These are phyloP conservation scores for Babesia divergens DNA, from an alignment of 169 alveolate species.

Conservation along the genomic window DNA sequence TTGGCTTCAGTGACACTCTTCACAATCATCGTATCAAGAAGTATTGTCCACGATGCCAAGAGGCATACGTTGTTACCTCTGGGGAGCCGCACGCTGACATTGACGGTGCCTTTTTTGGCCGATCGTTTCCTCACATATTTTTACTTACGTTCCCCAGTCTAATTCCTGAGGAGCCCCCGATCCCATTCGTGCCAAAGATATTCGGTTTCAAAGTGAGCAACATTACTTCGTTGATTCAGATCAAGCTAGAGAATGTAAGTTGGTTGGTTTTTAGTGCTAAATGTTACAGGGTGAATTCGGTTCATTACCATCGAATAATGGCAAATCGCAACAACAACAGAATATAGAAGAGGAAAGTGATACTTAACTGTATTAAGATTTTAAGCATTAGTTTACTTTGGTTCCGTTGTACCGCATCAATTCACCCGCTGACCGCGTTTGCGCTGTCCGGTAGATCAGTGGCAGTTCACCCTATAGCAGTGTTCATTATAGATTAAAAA, in stretches of 20 bases:
- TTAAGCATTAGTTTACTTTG: too few species aligned
- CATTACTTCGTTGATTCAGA: constrained; percentile 58
- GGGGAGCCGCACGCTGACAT: constrained; percentile 82
- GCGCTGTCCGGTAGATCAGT: too few species aligned
- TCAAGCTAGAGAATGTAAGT: constrained; percentile 65
- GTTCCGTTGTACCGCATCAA: too few species aligned
- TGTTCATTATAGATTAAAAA: neutral
- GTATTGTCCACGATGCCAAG: constrained; percentile 96
- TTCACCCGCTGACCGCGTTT: too few species aligned
- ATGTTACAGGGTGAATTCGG: constrained; percentile 28
- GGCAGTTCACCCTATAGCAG: too few species aligned
- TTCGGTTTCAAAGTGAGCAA: constrained; percentile 81
- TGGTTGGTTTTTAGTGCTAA: neutral
- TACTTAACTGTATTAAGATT: neutral
- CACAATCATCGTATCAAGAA: constrained; percentile 90
- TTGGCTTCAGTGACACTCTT: constrained; percentile 90
- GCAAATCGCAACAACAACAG: constrained; percentile 6
- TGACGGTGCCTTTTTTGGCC: constrained; percentile 96
- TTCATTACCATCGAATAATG: neutral
- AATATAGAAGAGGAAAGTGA: constrained; percentile 17
- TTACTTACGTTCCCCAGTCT: constrained; percentile 86
- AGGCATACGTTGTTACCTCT: constrained; percentile 80
- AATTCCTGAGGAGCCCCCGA: constrained; percentile 77
- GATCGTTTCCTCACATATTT: constrained; percentile 91
- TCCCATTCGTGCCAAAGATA: constrained; percentile 76